Percentiles rank a stretch among this genome's conserved stretches.
phyloP scores from a whole-genome alignment of 352 stramenopile species.

The Pythium grandisporangium region DNA sequence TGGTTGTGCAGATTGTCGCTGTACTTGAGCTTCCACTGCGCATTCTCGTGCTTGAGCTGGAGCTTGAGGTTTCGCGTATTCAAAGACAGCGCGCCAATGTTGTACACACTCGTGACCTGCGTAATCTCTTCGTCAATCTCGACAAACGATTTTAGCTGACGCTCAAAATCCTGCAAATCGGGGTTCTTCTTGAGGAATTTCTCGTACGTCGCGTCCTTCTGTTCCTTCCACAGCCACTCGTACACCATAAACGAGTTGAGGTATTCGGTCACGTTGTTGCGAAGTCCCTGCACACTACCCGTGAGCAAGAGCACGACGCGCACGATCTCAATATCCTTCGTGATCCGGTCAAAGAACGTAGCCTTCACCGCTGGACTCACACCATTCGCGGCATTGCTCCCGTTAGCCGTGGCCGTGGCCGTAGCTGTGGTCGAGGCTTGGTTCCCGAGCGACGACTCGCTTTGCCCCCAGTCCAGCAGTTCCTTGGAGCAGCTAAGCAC shows the following conservation, averaged over 20 bases:
- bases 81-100: conserved; percentile 95
- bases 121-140: conserved; percentile 93
- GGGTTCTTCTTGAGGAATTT: conserved; percentile 92
- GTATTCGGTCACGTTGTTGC: conserved; percentile 97
- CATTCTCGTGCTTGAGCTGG: conserved; percentile 94
- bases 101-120: conserved; percentile 79
- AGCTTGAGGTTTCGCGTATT: conserved; percentile 96
- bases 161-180: conserved; percentile 95
- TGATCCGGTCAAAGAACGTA: conserved; percentile 98
- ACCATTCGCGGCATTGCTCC: conserved; percentile 12
- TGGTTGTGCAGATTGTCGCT: conserved; percentile 95
- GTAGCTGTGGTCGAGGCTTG: conserved; percentile 11
- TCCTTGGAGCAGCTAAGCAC: conserved; percentile 97
- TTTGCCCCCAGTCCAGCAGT: conserved; percentile 92
- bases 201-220: conserved; percentile 94
- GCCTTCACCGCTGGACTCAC: conserved; percentile 43
- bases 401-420: conserved; percentile 11
- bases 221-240: conserved; percentile 97
- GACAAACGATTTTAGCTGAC: conserved; percentile 94
- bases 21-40: conserved; percentile 97
- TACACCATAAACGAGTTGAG: conserved; percentile 93
- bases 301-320: conserved; percentile 95
- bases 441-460: conserved; percentile 29
- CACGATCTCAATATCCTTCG: conserved; percentile 98
- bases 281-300: conserved; percentile 94